Evolutionary conservation across 306 rosid species (phyloP), one percentile per base, ranked within the genome.

Genomic region (Acacia acuminata): DNA sequence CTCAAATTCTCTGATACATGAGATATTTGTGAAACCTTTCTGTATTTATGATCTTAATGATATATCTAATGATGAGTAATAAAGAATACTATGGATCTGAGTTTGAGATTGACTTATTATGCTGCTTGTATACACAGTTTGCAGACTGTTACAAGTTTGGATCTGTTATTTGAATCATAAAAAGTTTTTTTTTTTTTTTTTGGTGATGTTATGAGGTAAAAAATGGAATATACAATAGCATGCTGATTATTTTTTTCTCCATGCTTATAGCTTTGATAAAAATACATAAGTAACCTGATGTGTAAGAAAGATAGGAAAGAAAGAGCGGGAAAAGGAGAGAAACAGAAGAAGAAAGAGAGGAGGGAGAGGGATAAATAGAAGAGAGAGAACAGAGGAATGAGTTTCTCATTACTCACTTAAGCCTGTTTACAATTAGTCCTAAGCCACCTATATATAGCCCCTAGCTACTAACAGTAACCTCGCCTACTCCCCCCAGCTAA

Each of bases 201-300:
- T 69, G 65, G 67, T 55, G 68, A 25, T 53, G 73, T 63, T 76
- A 76, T 71, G 48, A 44, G 36, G 14, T 79, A 8, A 58, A 80
- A 66, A 43, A 43, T 16, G 71, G 51, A 73, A 77, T 65, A 10
- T 73, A 51, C 48, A 58, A 40, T 11, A 30, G 2, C 60, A 44
- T 80, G 75, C 71, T 64, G 77, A 71, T 79, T 79, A 42, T 27
- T 71, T 13, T 75, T 48, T 85, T 75, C 66, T 9, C 66, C 30
- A 5, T 32, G 34, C n/a, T 69, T 51, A n/a, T 51, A 12, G 42
- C 51, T 76, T 44, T 44, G 47, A 63, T 27, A 38, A 76, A 56
- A 80, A 45, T 83, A 24, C 63, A 56, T 2, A 20, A n/a, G 10
- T 56, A 56, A 56, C 27, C 63, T n/a, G 25, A 56, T 56, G 63